A percentile compares a stretch with the other conserved stretches of the same genome.
These are phyloP conservation scores for Penicillium antarcticum DNA, from an alignment of 495 filamentous ascomycete genomes.

Conservation along the genomic window DNA sequence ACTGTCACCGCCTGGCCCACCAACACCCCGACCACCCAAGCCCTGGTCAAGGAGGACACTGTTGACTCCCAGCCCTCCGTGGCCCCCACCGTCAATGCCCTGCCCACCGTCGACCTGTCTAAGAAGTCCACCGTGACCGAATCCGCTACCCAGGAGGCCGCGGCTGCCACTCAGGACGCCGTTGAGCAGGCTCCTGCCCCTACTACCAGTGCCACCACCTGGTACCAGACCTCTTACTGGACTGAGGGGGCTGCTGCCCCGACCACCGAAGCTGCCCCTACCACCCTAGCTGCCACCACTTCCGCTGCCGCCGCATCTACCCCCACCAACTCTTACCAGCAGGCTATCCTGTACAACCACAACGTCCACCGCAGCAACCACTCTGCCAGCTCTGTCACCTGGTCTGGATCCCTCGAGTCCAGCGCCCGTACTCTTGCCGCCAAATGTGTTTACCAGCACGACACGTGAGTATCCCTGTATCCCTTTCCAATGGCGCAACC, in stretches of 20 bases:
- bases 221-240: constrained; percentile 12
- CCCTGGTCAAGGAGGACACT: constrained; percentile 5
- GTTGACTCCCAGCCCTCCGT: constrained; percentile 7
- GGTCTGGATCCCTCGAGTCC: constrained; percentile 57
- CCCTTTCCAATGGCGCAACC: not conserved
- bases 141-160: constrained; percentile 5
- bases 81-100: constrained; percentile 5
- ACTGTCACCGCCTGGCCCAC: constrained; percentile 52
- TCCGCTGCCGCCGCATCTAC: constrained; percentile 14
- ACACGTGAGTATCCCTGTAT: constrained; percentile 57
- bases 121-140: constrained; percentile 22
- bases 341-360: constrained; percentile 63
- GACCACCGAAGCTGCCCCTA: constrained; percentile 22
- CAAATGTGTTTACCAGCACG: constrained; percentile 69
- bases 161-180: not conserved
- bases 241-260: constrained; percentile 2
- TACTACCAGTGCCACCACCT: constrained; percentile 15
- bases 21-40: constrained; percentile 15
- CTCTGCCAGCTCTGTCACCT: constrained; percentile 61
- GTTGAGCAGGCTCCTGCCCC: constrained; percentile 12
- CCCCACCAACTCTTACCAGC: constrained; percentile 39
- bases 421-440: constrained; percentile 54
- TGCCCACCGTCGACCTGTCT: constrained; percentile 6
- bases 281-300: constrained; percentile 11
- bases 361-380: constrained; percentile 86